These are phyloP conservation scores for Penicillium sp. DNA, from an alignment of 2,329 filamentous ascomycete species.

Conservation along the genomic window DNA sequence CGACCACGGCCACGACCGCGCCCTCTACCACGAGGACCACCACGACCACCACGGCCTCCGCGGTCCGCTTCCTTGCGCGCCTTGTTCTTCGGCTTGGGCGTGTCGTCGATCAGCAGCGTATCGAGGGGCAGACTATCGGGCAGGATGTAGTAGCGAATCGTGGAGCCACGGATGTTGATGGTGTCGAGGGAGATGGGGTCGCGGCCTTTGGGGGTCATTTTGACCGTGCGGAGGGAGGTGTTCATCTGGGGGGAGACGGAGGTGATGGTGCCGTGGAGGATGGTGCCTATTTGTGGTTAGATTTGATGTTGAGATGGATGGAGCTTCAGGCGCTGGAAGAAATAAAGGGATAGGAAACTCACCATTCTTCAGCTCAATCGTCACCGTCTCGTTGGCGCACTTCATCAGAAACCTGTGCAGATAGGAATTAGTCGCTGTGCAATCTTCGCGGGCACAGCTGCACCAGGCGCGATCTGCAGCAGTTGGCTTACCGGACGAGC, in stretches of 20 bases:
- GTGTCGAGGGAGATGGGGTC: constrained; percentile 82
- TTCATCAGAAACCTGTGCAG: too few relatives aligned
- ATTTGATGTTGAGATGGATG: too few relatives aligned
- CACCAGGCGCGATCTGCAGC: too few relatives aligned
- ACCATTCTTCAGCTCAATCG: too few relatives aligned
- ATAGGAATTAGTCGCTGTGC: too few relatives aligned
- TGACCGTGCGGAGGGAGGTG: constrained; percentile 86
- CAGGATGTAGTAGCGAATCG: constrained; percentile 92
- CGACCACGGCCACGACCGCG: constrained; percentile 50
- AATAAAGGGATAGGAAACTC: too few relatives aligned
- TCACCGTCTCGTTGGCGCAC: too few relatives aligned
- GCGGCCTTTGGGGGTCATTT: constrained; percentile 86
- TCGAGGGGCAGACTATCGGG: constrained; percentile 92
- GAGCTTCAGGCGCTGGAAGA: too few relatives aligned
- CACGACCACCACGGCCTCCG: constrained; percentile 37
- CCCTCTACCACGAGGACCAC: constrained; percentile 42
- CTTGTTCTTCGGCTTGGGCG: constrained; percentile 99
- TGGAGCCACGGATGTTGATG: constrained; percentile 93
- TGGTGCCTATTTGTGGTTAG: too few relatives aligned
- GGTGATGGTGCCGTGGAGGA: constrained; percentile 91
- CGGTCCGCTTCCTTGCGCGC: constrained; percentile 75
- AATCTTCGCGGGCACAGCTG: too few relatives aligned
- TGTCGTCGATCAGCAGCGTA: constrained; percentile 89
- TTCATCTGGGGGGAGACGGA: constrained; percentile 98
- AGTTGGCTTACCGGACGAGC: too few relatives aligned